Conservation (phyloP, 192 early-diverging fungal genomes). For the Coemansia sp. region DNA sequence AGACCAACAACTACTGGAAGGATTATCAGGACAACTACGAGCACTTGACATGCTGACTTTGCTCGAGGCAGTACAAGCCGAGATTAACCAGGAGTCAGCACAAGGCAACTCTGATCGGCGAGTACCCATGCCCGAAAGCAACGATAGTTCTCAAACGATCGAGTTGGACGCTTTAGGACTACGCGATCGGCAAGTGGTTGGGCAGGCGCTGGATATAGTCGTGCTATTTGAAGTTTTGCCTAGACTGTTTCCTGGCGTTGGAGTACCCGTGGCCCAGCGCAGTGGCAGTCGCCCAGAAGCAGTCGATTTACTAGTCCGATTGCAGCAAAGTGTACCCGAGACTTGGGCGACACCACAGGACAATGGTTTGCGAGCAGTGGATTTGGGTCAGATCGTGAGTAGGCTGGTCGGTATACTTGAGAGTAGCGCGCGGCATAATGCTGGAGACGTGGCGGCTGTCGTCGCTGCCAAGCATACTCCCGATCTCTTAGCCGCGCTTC, state of each 20-base stretch:
- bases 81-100: slow-evolving; percentile 5
- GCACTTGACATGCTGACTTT: slow-evolving; percentile 6
- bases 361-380: too few relatives aligned
- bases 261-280: slow-evolving; percentile 61
- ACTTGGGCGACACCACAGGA: background rate
- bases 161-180: slow-evolving; percentile 30
- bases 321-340: slow-evolving; percentile 8
- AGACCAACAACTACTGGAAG: slow-evolving; percentile 20
- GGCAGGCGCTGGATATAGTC: slow-evolving; percentile 40
- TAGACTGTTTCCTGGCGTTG: slow-evolving; percentile 66
- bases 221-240: slow-evolving; percentile 62
- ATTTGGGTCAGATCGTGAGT: background rate
- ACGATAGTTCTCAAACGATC: background rate
- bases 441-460: slow-evolving; percentile 63
- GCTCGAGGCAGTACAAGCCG: slow-evolving; percentile 25
- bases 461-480: slow-evolving; percentile 60
- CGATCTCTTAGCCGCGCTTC: slow-evolving; percentile 68
- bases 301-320: slow-evolving; percentile 17
- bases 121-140: background rate
- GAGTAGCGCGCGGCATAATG: slow-evolving; percentile 14
- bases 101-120: background rate
- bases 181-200: slow-evolving; percentile 39
- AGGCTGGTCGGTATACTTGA: slow-evolving; percentile 23
- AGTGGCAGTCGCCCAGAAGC: slow-evolving; percentile 48
- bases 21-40: slow-evolving; percentile 11